These are phyloP conservation scores for Heritiera fomes DNA, from an alignment of 345 rosid genomes.

Conservation along the genomic window DNA sequence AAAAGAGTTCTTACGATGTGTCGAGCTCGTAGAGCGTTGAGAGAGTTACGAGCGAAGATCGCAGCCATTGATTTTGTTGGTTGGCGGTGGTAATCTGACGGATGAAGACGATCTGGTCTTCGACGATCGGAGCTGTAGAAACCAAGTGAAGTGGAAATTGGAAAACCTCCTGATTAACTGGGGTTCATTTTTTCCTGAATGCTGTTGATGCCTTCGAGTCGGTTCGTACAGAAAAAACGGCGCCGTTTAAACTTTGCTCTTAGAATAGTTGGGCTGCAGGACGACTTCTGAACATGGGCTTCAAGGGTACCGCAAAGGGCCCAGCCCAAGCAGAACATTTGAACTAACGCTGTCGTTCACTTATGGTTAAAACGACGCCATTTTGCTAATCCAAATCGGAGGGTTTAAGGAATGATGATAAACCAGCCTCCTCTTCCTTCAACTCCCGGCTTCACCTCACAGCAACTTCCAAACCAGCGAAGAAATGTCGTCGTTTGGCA, in stretches of 20 bases:
- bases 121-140: conserved; percentile 15
- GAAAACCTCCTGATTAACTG: neutral
- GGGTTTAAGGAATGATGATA: neutral
- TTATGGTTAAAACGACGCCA: neutral
- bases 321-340: neutral
- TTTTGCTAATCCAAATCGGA: neutral
- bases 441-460: neutral
- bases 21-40: conserved; percentile 62
- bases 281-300: neutral
- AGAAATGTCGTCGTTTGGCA: conserved; percentile 39
- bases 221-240: neutral
- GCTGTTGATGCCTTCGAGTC: neutral
- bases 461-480: neutral
- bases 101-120: conserved; percentile 4
- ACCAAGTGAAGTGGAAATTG: neutral
- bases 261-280: neutral
- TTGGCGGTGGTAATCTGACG: neutral
- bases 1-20: conserved; percentile 47
- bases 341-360: neutral
- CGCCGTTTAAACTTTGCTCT: neutral
- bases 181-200: neutral
- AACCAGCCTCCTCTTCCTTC: neutral
- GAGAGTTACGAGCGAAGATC: conserved; percentile 81
- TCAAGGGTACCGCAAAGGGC: neutral
- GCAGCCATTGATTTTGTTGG: conserved; percentile 50